Percentiles rank a stretch among this genome's conserved stretches.
These are phyloP conservation scores for Sisymbrium altissimum DNA, from an alignment of 345 rosid genomes.

Conservation along the genomic window DNA sequence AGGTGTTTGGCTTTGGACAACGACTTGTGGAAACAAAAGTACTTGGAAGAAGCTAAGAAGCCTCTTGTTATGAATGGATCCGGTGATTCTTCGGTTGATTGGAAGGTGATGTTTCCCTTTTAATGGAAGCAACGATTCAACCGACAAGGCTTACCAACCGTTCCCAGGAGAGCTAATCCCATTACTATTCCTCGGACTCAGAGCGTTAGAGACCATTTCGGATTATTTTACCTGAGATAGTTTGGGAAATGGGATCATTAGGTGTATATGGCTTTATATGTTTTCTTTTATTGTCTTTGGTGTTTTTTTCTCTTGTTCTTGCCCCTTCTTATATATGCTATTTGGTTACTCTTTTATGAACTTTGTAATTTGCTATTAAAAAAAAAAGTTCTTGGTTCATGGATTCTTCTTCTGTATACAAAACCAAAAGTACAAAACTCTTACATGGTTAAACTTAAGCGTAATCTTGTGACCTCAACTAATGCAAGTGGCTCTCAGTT, in stretches of 20 bases:
- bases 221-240: no score
- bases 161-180: no score
- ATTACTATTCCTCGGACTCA: no score
- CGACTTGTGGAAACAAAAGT: constrained; percentile 63
- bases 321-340: neutral
- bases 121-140: neutral
- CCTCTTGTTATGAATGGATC: neutral
- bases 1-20: constrained; percentile 43
- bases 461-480: neutral
- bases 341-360: neutral
- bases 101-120: constrained; percentile 43
- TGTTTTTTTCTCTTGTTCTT: neutral
- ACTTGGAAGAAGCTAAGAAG: constrained; percentile 38
- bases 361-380: neutral
- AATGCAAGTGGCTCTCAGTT: neutral
- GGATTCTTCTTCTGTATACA: neutral
- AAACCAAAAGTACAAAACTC: constrained; percentile 1
- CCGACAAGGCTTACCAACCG: no score
- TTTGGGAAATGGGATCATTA: no score
- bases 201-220: no score
- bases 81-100: neutral
- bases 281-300: neutral
- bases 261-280: no score
- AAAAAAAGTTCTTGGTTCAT: neutral
- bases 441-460: neutral